Percentiles rank a stretch among this genome's conserved stretches.
phyloP scores from a whole-genome alignment of 2,329 filamentous ascomycete genomes.

The Paecilomyces sp. region DNA sequence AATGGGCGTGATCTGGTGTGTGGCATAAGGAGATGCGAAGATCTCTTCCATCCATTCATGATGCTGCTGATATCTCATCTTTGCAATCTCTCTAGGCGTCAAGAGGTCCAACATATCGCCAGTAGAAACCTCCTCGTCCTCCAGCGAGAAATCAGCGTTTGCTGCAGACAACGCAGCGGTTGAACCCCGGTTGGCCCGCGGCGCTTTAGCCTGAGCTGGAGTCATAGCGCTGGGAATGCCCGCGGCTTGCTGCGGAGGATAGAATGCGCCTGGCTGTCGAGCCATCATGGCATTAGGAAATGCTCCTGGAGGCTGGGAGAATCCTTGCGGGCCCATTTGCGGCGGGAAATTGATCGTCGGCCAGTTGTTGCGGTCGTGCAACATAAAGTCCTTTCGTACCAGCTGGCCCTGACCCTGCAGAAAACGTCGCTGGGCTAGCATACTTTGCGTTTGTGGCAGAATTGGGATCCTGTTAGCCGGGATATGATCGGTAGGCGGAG shows the following conservation, averaged over 20 bases:
- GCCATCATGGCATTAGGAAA: conserved; percentile 28
- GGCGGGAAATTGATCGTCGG: conserved; percentile 69
- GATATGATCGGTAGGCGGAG: conserved; percentile 66
- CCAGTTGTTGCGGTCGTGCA: conserved; percentile 85
- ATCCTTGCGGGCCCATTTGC: conserved; percentile 45
- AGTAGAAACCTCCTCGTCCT: conserved; percentile 81
- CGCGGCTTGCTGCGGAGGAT: conserved; percentile 21
- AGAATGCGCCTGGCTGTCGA: conserved; percentile 26
- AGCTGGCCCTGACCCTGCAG: conserved; percentile 72
- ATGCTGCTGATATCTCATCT: conserved; percentile 83
- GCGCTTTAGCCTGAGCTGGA: conserved; percentile 23
- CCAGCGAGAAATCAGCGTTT: conserved; percentile 48
- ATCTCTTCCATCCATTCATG: conserved; percentile 99
- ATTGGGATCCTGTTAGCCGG: conserved; percentile 53
- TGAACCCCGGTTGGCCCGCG: conserved; percentile 38
- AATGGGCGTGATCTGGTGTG: conserved; percentile 75
- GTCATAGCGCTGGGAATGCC: conserved; percentile 18
- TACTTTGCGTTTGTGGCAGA: conserved; percentile 33
- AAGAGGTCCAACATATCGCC: conserved; percentile 87
- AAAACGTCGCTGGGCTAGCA: conserved; percentile 44
- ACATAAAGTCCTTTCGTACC: conserved; percentile 87
- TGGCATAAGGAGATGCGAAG: conserved; percentile 79
- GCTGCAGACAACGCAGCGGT: conserved; percentile 27
- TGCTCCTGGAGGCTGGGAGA: conserved; percentile 41
- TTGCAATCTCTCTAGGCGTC: conserved; percentile 81